These are phyloP conservation scores for Trametes polyzona DNA, from an alignment of 1,284 basidiomycete species.

Conservation along the genomic window DNA sequence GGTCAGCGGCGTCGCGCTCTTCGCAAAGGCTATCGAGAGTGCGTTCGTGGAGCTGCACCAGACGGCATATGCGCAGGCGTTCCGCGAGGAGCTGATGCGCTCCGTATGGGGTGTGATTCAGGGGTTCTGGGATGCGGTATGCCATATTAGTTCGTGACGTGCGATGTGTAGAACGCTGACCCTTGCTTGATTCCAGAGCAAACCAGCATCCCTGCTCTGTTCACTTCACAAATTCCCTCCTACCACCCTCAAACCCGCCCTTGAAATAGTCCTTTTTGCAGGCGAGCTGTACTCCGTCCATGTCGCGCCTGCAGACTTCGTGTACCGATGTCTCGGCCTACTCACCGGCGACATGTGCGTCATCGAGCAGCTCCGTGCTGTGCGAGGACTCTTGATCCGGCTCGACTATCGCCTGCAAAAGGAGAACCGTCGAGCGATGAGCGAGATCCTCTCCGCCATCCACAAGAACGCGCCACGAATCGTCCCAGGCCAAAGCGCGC, in stretches of 20 bases:
- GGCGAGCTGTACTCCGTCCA: conserved; percentile 37
- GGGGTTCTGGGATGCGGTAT: conserved; percentile 39
- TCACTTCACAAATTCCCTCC: conserved; percentile 3
- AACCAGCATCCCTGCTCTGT: conserved; percentile 12
- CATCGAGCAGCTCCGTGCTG: conserved; percentile 37
- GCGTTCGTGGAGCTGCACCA: conserved; percentile 28
- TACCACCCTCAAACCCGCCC: conserved; percentile 31
- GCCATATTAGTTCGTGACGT: conserved; percentile 16
- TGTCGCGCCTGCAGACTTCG: conserved; percentile 30
- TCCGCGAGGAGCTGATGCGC: conserved; percentile 36
- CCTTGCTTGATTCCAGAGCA: conserved; percentile 13
- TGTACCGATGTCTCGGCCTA: conserved; percentile 33
- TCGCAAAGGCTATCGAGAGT: conserved; percentile 35
- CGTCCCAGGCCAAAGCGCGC: conserved; percentile 1
- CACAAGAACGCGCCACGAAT: not conserved
- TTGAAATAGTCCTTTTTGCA: conserved; percentile 35
- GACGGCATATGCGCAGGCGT: conserved; percentile 30
- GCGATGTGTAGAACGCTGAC: conserved; percentile 1
- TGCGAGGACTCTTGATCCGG: conserved; percentile 33
- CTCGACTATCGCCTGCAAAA: conserved; percentile 19
- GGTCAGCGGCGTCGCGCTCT: conserved; percentile 30
- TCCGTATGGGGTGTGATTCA: conserved; percentile 36
- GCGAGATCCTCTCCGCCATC: not conserved
- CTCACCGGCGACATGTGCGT: conserved; percentile 31
- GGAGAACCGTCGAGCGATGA: conserved; percentile 2